Conservation (phyloP, 2,329 filamentous ascomycete species). For the Dactylellina leptospora region DNA sequence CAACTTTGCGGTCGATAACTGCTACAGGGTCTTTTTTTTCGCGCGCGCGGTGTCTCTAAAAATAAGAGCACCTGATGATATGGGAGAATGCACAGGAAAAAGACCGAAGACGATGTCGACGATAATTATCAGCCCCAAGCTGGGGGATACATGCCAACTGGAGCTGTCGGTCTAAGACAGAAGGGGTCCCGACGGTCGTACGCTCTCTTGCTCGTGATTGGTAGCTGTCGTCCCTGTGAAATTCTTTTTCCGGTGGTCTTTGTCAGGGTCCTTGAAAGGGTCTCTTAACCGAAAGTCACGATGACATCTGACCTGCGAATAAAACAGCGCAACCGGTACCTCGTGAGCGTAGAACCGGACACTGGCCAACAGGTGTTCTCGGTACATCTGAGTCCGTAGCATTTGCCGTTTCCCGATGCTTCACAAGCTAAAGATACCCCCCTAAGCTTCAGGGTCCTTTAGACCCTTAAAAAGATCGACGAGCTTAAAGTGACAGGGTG, state of each 20-base stretch:
- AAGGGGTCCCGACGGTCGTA: conserved; percentile 7
- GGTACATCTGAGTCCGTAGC: conserved; percentile 43
- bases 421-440: conserved; percentile 32
- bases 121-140: conserved; percentile 21
- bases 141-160: conserved; percentile 6
- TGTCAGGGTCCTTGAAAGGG: conserved; percentile 28
- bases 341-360: conserved; percentile 43
- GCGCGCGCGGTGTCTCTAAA: conserved; percentile 40
- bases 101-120: conserved; percentile 1
- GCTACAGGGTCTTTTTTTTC: neutral
- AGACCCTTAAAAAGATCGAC: conserved; percentile 40
- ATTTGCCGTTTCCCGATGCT: conserved; percentile 16
- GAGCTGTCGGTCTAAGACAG: conserved; percentile 29
- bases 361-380: conserved; percentile 25
- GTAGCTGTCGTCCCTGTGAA: conserved; percentile 24
- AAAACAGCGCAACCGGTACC: conserved; percentile 47
- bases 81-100: conserved; percentile 23
- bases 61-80: conserved; percentile 51
- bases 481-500: conserved; percentile 16
- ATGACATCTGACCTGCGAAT: conserved; percentile 48
- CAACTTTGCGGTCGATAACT: neutral
- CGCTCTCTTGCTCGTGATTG: conserved; percentile 42
- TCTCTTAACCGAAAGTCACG: conserved; percentile 47
- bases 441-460: conserved; percentile 14
- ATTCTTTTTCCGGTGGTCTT: conserved; percentile 40